Evolutionary conservation across 2,329 filamentous ascomycete genomes (phyloP).

Genomic region (Botrytis tulipae): DNA sequence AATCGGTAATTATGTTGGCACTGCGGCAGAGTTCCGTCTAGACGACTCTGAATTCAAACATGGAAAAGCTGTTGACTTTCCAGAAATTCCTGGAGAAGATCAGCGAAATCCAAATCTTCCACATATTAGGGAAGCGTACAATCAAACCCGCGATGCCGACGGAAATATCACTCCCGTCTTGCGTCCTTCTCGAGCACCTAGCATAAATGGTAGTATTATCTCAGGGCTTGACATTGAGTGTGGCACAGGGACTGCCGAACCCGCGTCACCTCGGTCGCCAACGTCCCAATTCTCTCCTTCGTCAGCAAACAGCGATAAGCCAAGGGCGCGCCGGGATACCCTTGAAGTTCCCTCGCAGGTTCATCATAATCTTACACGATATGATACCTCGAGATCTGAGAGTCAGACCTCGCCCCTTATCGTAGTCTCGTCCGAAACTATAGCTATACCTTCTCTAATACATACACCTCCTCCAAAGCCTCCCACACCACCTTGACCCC

Average conservation of each 20-base stretch:
- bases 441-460: neutral
- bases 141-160: slow-evolving; percentile 38
- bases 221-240: slow-evolving; percentile 36
- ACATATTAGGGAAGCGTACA: slow-evolving; percentile 44
- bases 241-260: slow-evolving; percentile 23
- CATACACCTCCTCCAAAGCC: neutral
- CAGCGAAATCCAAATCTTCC: slow-evolving; percentile 45
- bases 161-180: slow-evolving; percentile 36
- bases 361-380: slow-evolving; percentile 25
- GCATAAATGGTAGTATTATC: slow-evolving; percentile 40
- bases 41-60: slow-evolving; percentile 50
- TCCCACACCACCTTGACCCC: neutral
- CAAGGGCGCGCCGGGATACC: slow-evolving; percentile 34
- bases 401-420: slow-evolving; percentile 25
- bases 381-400: slow-evolving; percentile 14
- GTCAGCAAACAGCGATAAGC: slow-evolving; percentile 8
- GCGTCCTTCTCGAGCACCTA: slow-evolving; percentile 42
- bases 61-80: slow-evolving; percentile 50
- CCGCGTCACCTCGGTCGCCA: slow-evolving; percentile 24
- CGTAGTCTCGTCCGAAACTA: slow-evolving; percentile 28
- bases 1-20: slow-evolving; percentile 48
- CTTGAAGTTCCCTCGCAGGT: slow-evolving; percentile 43
- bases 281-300: slow-evolving; percentile 11
- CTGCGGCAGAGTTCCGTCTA: slow-evolving; percentile 47
- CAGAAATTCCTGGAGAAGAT: slow-evolving; percentile 54